Percentiles rank a stretch among this genome's conserved stretches.
phyloP scores from a whole-genome alignment of 331 rosid species.

The Saraca asoca region DNA sequence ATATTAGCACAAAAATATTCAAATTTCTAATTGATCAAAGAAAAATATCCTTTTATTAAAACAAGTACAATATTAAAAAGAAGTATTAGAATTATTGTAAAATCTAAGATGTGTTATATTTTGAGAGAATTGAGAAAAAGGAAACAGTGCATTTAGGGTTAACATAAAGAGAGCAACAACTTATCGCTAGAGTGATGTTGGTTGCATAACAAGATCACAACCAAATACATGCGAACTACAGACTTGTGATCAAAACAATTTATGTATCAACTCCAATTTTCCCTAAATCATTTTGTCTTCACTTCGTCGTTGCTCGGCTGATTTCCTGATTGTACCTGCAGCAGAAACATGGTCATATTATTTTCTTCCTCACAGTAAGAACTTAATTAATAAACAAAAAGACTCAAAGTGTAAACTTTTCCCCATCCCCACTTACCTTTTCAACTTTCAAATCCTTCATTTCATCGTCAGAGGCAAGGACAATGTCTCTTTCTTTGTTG shows the following conservation, averaged over 20 bases:
- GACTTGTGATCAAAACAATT: not conserved
- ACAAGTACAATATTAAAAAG: too few relatives aligned
- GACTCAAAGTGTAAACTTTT: not conserved
- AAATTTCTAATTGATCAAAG: too few relatives aligned
- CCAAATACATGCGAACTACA: too few relatives aligned
- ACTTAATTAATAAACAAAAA: not conserved
- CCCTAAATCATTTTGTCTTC: not conserved
- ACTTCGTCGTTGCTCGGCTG: not conserved
- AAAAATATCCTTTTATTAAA: too few relatives aligned
- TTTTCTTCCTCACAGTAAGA: not conserved
- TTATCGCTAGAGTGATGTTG: too few relatives aligned
- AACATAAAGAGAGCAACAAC: not conserved
- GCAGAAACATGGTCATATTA: not conserved
- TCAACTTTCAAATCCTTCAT: conserved; percentile 31
- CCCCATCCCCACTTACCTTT: conserved; percentile 3
- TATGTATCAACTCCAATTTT: not conserved
- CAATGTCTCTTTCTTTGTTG: not conserved
- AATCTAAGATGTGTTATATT: not conserved
- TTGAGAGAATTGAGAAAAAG: not conserved
- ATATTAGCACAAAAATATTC: too few relatives aligned
- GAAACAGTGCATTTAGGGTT: not conserved
- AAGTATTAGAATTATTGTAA: too few relatives aligned
- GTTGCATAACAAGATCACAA: too few relatives aligned
- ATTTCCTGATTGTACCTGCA: conserved; percentile 33
- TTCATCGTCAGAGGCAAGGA: conserved; percentile 37